Evolutionary conservation across 345 rosid species (phyloP).

Genomic region (Eucalyptus leucophloia): DNA sequence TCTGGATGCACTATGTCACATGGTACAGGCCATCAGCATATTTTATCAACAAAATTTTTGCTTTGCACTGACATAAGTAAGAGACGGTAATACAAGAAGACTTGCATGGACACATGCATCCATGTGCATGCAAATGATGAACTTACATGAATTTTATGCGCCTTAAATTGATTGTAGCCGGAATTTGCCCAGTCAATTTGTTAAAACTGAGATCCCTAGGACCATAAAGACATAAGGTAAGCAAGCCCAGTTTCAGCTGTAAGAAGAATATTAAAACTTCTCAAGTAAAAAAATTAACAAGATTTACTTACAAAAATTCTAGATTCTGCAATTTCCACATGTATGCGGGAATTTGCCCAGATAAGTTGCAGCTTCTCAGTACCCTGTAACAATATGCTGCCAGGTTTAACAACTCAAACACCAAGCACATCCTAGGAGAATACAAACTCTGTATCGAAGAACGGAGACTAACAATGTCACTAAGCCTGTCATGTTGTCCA

Average conservation of each 20-base stretch:
- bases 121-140: background rate
- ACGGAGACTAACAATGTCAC: conserved; percentile 12
- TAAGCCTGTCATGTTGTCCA: conserved; percentile 8
- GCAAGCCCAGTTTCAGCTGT: too few species aligned
- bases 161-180: conserved; percentile 2
- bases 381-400: conserved; percentile 9
- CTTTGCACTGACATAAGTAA: background rate
- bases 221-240: background rate
- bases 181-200: conserved; percentile 26
- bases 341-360: conserved; percentile 12
- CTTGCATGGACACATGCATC: background rate
- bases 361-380: conserved; percentile 22
- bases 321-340: conserved; percentile 1
- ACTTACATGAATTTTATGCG: conserved; percentile 23
- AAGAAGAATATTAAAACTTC: background rate
- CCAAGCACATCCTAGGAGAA: background rate
- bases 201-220: conserved; percentile 50
- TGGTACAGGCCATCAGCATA: background rate
- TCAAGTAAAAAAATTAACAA: background rate
- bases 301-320: conserved; percentile 3
- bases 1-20: background rate
- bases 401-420: background rate
- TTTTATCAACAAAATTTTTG: background rate
- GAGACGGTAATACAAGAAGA: background rate
- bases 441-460: background rate